Evolutionary conservation across 1,284 basidiomycete genomes (phyloP).

Genomic region (Ustilago xerochloae): DNA sequence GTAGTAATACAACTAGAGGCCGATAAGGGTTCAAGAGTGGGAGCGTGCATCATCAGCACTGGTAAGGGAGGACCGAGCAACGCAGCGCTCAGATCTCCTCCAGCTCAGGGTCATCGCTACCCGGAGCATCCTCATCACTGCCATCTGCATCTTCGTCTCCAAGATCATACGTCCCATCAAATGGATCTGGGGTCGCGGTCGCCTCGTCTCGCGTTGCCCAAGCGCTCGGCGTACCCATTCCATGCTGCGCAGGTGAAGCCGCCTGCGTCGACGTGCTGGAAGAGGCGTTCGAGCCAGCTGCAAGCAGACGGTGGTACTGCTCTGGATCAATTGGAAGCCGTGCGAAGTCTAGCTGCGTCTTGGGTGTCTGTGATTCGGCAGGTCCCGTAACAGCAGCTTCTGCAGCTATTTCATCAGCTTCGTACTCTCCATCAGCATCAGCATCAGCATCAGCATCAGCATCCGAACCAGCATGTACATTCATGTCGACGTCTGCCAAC

Average conservation of each 20-base stretch:
- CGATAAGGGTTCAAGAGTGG: not conserved
- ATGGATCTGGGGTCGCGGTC: slow-evolving; percentile 9
- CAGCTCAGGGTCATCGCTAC: slow-evolving; percentile 43
- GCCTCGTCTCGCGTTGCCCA: slow-evolving; percentile 4
- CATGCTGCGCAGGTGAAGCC: not conserved
- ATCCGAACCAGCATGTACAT: slow-evolving; percentile 22
- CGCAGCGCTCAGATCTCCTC: slow-evolving; percentile 17
- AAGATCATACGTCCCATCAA: slow-evolving; percentile 14
- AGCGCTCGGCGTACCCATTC: slow-evolving; percentile 2
- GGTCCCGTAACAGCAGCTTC: not conserved
- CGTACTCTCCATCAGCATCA: slow-evolving; percentile 39
- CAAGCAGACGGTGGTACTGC: slow-evolving; percentile 23
- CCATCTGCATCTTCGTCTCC: slow-evolving; percentile 45
- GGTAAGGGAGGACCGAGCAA: not conserved
- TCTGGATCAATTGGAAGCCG: slow-evolving; percentile 34
- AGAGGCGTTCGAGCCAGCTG: slow-evolving; percentile 22
- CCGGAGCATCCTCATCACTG: slow-evolving; percentile 49
- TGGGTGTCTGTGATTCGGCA: not conserved
- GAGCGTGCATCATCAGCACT: not conserved
- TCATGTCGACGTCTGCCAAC: slow-evolving; percentile 8
- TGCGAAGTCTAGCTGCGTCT: not conserved
- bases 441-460: slow-evolving; percentile 32
- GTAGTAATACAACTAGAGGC: too few relatives aligned
- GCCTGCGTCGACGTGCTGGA: not conserved
- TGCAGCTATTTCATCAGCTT: slow-evolving; percentile 9